Evolutionary conservation across 371 early-diverging fungal species (phyloP).

Genomic region (Mucor lusitanicus): DNA sequence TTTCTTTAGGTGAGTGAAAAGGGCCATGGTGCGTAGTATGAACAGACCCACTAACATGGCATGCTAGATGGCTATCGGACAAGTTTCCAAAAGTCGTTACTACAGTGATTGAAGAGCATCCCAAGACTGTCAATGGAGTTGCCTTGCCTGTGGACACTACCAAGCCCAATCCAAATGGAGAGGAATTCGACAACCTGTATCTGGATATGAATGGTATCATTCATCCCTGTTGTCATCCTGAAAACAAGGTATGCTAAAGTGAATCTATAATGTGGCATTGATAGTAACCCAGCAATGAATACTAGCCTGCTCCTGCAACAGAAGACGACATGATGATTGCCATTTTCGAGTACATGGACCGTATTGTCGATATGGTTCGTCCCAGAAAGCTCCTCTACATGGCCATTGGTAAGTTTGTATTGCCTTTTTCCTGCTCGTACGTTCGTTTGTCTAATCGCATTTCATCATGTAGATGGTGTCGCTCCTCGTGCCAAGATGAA

Average conservation of each 20-base stretch:
- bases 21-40: neutral
- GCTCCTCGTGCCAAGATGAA: constrained; percentile 99
- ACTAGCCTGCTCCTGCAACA: constrained; percentile 84
- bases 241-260: constrained; percentile 65
- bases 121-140: constrained; percentile 70
- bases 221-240: constrained; percentile 98
- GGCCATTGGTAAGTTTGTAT: constrained; percentile 76
- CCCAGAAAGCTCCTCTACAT: constrained; percentile 96
- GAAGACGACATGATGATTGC: constrained; percentile 95
- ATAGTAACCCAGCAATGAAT: neutral
- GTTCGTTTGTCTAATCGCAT: neutral
- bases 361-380: constrained; percentile 87
- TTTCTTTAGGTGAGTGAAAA: constrained; percentile 64
- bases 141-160: constrained; percentile 85
- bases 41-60: neutral
- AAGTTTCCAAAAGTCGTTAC: constrained; percentile 94
- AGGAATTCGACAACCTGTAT: constrained; percentile 96
- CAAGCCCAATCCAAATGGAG: constrained; percentile 91
- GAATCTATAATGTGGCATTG: neutral
- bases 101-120: constrained; percentile 77
- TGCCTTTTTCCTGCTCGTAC: neutral
- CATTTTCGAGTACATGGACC: constrained; percentile 95
- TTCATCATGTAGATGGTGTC: constrained; percentile 85
- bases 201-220: constrained; percentile 99
- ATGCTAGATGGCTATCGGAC: constrained; percentile 82